Conservation (phyloP, 805 yeast species). For the Maudiozyma saulgeensis region DNA sequence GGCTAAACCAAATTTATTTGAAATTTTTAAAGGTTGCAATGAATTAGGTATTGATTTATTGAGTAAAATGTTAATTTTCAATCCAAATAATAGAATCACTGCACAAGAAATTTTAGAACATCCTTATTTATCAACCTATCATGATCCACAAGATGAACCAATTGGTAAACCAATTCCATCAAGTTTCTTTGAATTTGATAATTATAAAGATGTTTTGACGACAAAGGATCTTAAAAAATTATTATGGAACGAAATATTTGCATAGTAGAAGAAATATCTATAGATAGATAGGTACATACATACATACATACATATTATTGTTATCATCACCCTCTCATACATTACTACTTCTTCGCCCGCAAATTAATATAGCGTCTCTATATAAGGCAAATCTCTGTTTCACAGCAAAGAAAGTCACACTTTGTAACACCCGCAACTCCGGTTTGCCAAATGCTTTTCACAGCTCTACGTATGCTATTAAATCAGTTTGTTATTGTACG, state of each 20-base stretch:
- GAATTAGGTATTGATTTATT: constrained; percentile 62
- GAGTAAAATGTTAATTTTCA: constrained; percentile 66
- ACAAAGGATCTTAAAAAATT: constrained; percentile 67
- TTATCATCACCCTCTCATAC: too few species aligned
- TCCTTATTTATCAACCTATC: constrained; percentile 80
- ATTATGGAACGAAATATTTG: constrained; percentile 65
- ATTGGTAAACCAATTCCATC: constrained; percentile 71
- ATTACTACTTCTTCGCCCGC: too few species aligned
- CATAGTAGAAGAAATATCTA: neutral
- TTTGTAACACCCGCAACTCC: too few species aligned
- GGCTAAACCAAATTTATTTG: constrained; percentile 12
- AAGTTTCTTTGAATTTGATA: constrained; percentile 85
- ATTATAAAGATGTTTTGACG: constrained; percentile 66
- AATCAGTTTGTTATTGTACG: too few species aligned
- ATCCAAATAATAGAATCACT: constrained; percentile 72
- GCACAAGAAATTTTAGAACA: constrained; percentile 79
- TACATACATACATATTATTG: too few species aligned
- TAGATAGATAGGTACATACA: too few species aligned
- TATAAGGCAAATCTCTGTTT: too few species aligned
- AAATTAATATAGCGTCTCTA: too few species aligned
- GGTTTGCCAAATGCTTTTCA: too few species aligned
- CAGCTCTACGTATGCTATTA: too few species aligned
- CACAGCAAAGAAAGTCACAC: too few species aligned
- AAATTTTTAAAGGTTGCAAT: constrained; percentile 41
- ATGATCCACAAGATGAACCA: constrained; percentile 93